Evolutionary conservation across 2,329 filamentous ascomycete species (phyloP).

Genomic region (Neocatenulostroma microsporum): DNA sequence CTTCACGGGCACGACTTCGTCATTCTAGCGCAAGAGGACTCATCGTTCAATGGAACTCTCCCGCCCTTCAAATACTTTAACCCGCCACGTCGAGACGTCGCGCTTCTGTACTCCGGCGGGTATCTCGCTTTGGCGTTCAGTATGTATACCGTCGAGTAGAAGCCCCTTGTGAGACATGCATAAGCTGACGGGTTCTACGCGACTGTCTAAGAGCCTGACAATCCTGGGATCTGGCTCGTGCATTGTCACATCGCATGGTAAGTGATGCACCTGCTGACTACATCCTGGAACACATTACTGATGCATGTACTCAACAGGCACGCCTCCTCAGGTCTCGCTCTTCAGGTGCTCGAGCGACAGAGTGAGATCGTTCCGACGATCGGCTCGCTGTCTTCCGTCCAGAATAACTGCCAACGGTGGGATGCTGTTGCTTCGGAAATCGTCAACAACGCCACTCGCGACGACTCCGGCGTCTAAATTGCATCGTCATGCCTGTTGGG

Average conservation of each 20-base stretch:
- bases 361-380: too few relatives aligned
- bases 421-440: too few relatives aligned
- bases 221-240: not conserved
- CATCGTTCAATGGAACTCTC: not conserved
- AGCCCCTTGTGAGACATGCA: not conserved
- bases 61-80: not conserved
- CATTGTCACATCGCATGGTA: not conserved
- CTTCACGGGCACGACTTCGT: conserved; percentile 25
- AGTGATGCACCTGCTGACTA: too few relatives aligned
- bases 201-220: not conserved
- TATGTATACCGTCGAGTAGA: too few relatives aligned
- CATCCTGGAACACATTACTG: too few relatives aligned
- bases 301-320: too few relatives aligned
- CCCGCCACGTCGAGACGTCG: not conserved
- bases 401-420: too few relatives aligned
- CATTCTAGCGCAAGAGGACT: conserved; percentile 17
- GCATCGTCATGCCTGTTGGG: too few relatives aligned
- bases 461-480: too few relatives aligned
- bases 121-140: not conserved
- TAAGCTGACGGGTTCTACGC: not conserved
- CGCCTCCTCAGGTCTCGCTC: not conserved
- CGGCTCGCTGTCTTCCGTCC: too few relatives aligned
- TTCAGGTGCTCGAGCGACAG: not conserved
- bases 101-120: not conserved
- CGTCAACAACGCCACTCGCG: too few relatives aligned